Base-by-base conservation (phyloP, 257 asterid genomes). In the Capsicum baccatum region DNA sequence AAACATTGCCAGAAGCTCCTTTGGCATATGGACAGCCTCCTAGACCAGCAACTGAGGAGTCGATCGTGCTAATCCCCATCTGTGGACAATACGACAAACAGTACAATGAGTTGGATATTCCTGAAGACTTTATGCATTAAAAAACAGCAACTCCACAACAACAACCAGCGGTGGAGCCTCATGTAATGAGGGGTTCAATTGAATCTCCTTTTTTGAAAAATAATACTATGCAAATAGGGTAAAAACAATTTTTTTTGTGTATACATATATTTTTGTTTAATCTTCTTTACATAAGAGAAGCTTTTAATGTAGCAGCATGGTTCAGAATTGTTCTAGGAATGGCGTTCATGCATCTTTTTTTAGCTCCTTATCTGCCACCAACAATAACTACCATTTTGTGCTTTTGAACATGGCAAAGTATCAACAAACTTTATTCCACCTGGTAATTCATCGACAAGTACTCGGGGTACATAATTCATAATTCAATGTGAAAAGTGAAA, bases 21-120 rank as follows among this genome's bases (percentile, higher is more conserved):
- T 92, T 91, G 42, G 98, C 99, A 66, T 94, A 96, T 0, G 99
- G 98, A 83, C 98, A 96, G 82, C 98, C 99, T 85, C 99, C 99
- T 1, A 94, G 89, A 47, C 97, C 98, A 17, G 97, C 88, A 55
- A 96, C 89, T 6, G 98, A 96, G 17, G 98, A 94, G 89, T 95
- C 99, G 84, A 96, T 94, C 0, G 92, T 92, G 91, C 98, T 88
- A 42, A 94, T 93, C 50, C 99, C 99, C 97, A 94, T 92, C 99
- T 96, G 88, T 83, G 63, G 26, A 52, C 14, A 76, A 76, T 52
- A 52, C 47, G 11, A 26, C 26, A 76, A 52, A 2, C 48, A 76
- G 63, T 76, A 13, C 12, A 7, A 33, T 35, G 19, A 66, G 73
- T 35, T 66, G 11, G 44, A 13, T 37, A 33, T 6, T 66, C 48